Evolutionary conservation across 805 yeast species (phyloP), one percentile per base, ranked within the genome.

Genomic region (Metschnikowia continentalis): DNA sequence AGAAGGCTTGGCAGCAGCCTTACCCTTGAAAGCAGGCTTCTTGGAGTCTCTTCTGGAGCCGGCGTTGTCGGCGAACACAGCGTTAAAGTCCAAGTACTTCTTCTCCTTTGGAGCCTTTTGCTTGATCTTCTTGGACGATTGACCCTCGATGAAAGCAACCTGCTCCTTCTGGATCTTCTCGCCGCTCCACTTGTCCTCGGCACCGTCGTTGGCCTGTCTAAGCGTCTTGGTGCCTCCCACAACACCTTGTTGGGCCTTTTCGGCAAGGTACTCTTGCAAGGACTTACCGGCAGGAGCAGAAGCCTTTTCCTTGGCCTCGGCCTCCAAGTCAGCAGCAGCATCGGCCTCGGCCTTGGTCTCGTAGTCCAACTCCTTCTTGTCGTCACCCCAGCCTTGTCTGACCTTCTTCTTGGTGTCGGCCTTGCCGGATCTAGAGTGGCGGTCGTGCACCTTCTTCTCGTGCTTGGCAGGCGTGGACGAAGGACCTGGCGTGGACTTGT

Each of bases 301-400:
- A 52, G 75, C 78, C 53, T 67, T 78, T 54, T 69, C 78, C 33
- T 59, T 72, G 48, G 68, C 75, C 55, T 66, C 75, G 45, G 59
- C 68, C 35, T 56, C 70, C 44, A 70, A 68, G 53, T 73, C 77
- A 51, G 65, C 70, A 33, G 55, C 64, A 54, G 80, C 87, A 43
- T 67, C 73, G 36, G 57, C 66, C 44, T 58, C 57, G 50, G 65
- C 78, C 59, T 80, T 87, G 56, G 64, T 60, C 72, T 83, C 90
- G 61, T 81, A 88, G 60, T 76, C 86, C 69, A 79, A 82, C 78
- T 84, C 88, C 56, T 66, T 62, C 68, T 76, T 78, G 72, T 85
- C 82, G 68, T 84, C 89, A 68, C 96, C 96, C 92, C 96, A 89
- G 60, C 90, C 91, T 75, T 84, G 85, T 71, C 79, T 81, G 66